Evolutionary conservation across 208 protist species (phyloP).

Genomic region (Leishmania tarentolae): DNA sequence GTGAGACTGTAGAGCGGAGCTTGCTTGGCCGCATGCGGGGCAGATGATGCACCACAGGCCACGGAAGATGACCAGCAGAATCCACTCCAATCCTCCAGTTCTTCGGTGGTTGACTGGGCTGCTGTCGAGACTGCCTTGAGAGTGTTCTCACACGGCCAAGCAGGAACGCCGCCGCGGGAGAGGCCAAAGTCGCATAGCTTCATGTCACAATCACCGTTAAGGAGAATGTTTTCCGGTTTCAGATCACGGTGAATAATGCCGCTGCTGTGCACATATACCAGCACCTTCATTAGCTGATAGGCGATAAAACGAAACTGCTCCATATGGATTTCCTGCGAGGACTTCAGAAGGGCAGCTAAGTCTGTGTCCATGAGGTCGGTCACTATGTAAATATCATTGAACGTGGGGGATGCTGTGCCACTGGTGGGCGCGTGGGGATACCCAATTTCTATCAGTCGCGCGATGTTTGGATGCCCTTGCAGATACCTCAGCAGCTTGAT

Average conservation of each 20-base stretch:
- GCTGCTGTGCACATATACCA: slow-evolving; percentile 75
- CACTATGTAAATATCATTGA: slow-evolving; percentile 86
- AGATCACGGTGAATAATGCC: slow-evolving; percentile 80
- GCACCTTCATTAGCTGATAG: slow-evolving; percentile 88
- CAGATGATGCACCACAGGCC: neutral
- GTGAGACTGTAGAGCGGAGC: slow-evolving; percentile 73
- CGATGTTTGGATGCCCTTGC: slow-evolving; percentile 90
- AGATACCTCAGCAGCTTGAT: slow-evolving; percentile 91
- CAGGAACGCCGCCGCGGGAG: slow-evolving; percentile 51
- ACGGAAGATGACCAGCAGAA: slow-evolving; percentile 29
- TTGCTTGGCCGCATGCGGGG: slow-evolving; percentile 7
- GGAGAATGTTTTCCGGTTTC: slow-evolving; percentile 81
- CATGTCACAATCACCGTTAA: slow-evolving; percentile 66
- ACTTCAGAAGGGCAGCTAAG: slow-evolving; percentile 94
- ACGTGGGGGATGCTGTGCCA: slow-evolving; percentile 33
- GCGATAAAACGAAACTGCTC: slow-evolving; percentile 97
- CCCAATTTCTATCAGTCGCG: slow-evolving; percentile 92
- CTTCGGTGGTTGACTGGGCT: slow-evolving; percentile 1
- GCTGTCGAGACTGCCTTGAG: neutral
- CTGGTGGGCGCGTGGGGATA: slow-evolving; percentile 72
- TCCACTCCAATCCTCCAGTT: slow-evolving; percentile 23
- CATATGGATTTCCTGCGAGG: slow-evolving; percentile 79
- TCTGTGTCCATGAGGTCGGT: slow-evolving; percentile 94
- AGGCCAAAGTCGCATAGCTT: slow-evolving; percentile 83
- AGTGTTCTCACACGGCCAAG: slow-evolving; percentile 4